Evolutionary conservation across 179 eudicot genomes (phyloP).

Genomic region (Silene coronaria): DNA sequence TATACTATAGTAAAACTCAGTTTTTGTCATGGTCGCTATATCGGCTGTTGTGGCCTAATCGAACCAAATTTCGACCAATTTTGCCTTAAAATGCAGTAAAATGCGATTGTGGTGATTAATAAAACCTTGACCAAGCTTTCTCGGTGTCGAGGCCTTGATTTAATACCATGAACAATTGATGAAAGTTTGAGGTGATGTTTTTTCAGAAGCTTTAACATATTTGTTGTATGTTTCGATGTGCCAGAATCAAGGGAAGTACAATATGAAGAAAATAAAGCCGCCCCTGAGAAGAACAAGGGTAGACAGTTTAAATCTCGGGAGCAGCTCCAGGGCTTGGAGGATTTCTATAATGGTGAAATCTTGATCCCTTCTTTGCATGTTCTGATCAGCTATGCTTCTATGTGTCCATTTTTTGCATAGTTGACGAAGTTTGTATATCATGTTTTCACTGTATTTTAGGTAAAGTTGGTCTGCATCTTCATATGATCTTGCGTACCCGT

Average conservation of each 20-base stretch:
- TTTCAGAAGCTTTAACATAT: neutral
- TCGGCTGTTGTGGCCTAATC: too few relatives aligned
- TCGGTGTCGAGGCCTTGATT: neutral
- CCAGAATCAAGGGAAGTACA: constrained; percentile 45
- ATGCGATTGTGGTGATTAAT: neutral
- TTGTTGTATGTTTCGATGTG: constrained; percentile 8
- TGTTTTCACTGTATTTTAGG: neutral
- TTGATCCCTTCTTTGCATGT: neutral
- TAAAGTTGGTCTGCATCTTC: neutral
- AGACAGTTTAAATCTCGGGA: constrained; percentile 70
- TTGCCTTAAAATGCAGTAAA: too few relatives aligned
- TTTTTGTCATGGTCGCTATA: too few relatives aligned
- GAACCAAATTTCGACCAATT: too few relatives aligned
- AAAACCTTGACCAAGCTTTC: neutral
- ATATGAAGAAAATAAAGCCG: constrained; percentile 54
- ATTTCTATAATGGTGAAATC: constrained; percentile 52
- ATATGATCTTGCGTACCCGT: too few relatives aligned
- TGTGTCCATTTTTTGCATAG: neutral
- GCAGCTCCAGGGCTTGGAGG: constrained; percentile 79
- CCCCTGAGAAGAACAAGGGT: constrained; percentile 59
- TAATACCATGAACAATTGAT: neutral
- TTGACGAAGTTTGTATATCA: neutral
- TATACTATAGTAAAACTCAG: neutral
- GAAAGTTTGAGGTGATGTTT: neutral
- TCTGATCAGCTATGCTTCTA: neutral